Evolutionary conservation across 2,329 filamentous ascomycete genomes (phyloP).

Genomic region (Fusarium chuoi): DNA sequence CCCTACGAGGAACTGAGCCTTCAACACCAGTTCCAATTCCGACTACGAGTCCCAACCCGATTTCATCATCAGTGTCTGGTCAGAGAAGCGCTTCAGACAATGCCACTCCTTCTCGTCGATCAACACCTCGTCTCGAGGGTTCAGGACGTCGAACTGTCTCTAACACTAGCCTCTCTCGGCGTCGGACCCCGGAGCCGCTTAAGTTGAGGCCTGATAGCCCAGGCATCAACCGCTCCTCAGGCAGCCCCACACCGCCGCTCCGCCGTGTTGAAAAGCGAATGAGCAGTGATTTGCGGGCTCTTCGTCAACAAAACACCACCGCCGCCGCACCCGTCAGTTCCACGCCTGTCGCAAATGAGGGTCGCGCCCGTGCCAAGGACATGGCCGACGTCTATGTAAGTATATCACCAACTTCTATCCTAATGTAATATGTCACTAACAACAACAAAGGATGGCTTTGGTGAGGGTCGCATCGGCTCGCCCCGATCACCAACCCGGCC

Average conservation of each 20-base stretch:
- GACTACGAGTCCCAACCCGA: constrained; percentile 18
- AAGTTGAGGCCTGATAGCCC: constrained; percentile 71
- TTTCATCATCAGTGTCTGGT: constrained; percentile 9
- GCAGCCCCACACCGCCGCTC: constrained; percentile 72
- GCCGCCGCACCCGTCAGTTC: constrained; percentile 42
- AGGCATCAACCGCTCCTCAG: constrained; percentile 55
- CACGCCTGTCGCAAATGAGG: constrained; percentile 85
- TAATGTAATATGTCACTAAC: constrained; percentile 31
- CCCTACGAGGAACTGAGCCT: constrained; percentile 21
- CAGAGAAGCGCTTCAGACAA: constrained; percentile 54
- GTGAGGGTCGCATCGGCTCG: constrained; percentile 86
- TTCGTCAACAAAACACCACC: constrained; percentile 52
- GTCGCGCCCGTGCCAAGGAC: constrained; percentile 82
- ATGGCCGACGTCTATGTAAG: constrained; percentile 97
- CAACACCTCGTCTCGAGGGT: constrained; percentile 39
- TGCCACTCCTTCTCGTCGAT: constrained; percentile 31
- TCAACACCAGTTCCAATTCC: constrained; percentile 27
- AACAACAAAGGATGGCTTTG: constrained; percentile 82
- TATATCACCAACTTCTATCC: constrained; percentile 48
- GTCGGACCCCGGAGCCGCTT: constrained; percentile 64
- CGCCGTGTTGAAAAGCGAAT: constrained; percentile 73
- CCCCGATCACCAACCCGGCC: constrained; percentile 93
- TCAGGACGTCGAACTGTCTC: constrained; percentile 58
- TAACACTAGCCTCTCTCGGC: constrained; percentile 64
- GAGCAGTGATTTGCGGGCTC: constrained; percentile 75